Base-by-base conservation (phyloP, 768 basidiomycete genomes). In the Tulasnella sp. region DNA sequence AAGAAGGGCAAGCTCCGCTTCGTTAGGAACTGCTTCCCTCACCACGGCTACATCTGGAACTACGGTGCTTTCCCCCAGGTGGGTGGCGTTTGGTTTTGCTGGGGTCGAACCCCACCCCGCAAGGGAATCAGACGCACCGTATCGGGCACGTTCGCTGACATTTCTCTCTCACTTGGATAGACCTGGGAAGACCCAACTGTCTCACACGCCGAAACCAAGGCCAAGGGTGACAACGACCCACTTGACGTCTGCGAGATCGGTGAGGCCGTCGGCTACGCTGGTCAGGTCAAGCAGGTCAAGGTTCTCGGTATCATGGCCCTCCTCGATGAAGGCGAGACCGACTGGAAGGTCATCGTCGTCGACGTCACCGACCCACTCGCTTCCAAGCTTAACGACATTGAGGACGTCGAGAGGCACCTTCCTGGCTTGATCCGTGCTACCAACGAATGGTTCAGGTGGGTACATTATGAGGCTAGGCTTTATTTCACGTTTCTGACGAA, bases 11-110 rank as follows among this genome's bases (percentile, higher is more conserved):
- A 93, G 84, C 88, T 99, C 86, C 94, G 98, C 83, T 99, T 89
- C 87, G 98, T 99, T 83, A 93, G 98, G 87, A 99, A 99, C 90
- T 99, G 98, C 87, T 99, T 99, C 94, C 98, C 98, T 83, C 98
- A 99, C 89, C 97, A 99, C 85, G 97, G 98, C 48, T 97, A 98
- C 89, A 96, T 99, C 89, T 99, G 98, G 98, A 99, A 99, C 90
- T 99, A 99, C 84, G 97, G 97, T 84, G 96, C 97, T 80, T 98
- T 99, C 91, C 97, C 97, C 81, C 96, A 97, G 91, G 96, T 93
- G 78, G 73, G 91, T 74, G 56, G 19, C 4, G 24, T 0, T 12
- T 76, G 36, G 14, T 31, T n/a, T 31, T 58, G 21, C 56, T 6
- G 24, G 8, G 72, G 34, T 38, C 36, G 24, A 27, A 10, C 39